Conservation (phyloP, 2,329 filamentous ascomycete genomes). For the Ascochyta viciae-villosae region DNA sequence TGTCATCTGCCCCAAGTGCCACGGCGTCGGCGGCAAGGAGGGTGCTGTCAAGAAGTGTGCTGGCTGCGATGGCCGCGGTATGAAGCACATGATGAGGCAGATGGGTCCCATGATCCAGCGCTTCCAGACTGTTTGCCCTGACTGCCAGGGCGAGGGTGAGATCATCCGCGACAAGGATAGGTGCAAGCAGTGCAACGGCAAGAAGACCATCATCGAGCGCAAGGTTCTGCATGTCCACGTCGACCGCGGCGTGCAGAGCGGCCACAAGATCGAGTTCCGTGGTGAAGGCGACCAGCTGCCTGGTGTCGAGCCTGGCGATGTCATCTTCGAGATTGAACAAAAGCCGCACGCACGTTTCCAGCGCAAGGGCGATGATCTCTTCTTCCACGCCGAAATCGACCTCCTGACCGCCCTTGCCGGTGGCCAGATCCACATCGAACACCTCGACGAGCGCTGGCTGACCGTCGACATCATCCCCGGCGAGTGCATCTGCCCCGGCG, state of each 20-base stretch:
- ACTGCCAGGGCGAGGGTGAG: slow-evolving; percentile 97
- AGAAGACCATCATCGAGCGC: slow-evolving; percentile 97
- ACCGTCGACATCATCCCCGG: slow-evolving; percentile 91
- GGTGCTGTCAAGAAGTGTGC: slow-evolving; percentile 93
- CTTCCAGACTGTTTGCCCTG: slow-evolving; percentile 98
- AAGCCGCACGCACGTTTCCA: slow-evolving; percentile 97
- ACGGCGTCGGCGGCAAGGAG: slow-evolving; percentile 94
- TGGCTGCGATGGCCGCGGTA: slow-evolving; percentile 91
- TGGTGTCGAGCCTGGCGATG: slow-evolving; percentile 90
- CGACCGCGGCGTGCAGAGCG: slow-evolving; percentile 89
- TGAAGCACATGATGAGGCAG: slow-evolving; percentile 99
- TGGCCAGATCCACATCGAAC: slow-evolving; percentile 89
- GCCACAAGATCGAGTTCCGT: slow-evolving; percentile 95
- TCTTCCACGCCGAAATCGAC: slow-evolving; percentile 95
- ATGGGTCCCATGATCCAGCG: slow-evolving; percentile 99
- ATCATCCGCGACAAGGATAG: slow-evolving; percentile 96
- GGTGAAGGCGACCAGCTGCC: slow-evolving; percentile 97
- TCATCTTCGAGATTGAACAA: slow-evolving; percentile 98
- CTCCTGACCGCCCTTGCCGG: slow-evolving; percentile 93
- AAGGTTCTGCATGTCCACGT: slow-evolving; percentile 99
- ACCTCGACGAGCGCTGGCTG: slow-evolving; percentile 96
- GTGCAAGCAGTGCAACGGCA: slow-evolving; percentile 94
- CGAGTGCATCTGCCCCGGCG: slow-evolving; percentile 89
- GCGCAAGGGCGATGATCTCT: slow-evolving; percentile 93
- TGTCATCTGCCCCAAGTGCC: slow-evolving; percentile 93